Base-by-base conservation (phyloP, 2,329 filamentous ascomycete species). In the Arthroderma sp. region DNA sequence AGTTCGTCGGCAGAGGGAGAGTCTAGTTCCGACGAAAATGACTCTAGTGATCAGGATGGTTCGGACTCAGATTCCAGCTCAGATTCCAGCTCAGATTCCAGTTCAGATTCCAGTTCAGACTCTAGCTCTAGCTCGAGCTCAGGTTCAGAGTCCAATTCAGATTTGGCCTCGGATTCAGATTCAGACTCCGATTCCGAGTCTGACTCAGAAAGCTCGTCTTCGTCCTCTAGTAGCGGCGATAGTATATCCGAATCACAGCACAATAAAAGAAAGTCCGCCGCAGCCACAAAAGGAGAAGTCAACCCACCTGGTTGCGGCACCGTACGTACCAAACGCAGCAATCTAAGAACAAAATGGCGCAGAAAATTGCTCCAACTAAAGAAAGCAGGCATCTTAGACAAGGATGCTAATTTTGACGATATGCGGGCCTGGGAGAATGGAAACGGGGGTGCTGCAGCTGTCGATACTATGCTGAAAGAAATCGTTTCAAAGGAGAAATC, bases 301-400 rank as follows among this genome's bases (percentile, higher is more conserved):
- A 69, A 68, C 13, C 67, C 76, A 54, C 78, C 80, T 44, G 75
- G 76, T 3, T 56, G 74, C 59, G 83, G 83, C 15, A 74, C 73
- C 33, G 62, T 65, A 21, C 63, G 66, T 17, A 86, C 83, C 0
- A 76, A 76, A 54, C 70, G 70, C 23, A 78, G 81, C 60, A 86
- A 86, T 61, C 64, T 70, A 31, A 75, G 83, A 39, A 75, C 76
- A 41, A 77, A 76, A 57, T 69, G 77, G 55, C 68, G 73, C 39
- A 77, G 77, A 58, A 71, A 72, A 58, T 69, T 85, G 9, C 69
- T 71, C 2, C 73, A 74, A 57, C 71, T 85, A 6, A 81, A 84
- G 63, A 67, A 73, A 17, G 67, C 75, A n/a, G 81, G 79, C 1
- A 65, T 77, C 11, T 68, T 86, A 7, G 75, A 75, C 19, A 61